Evolutionary conservation across 108 stramenopile species (phyloP), one percentile per base, ranked within the genome.

Genomic region (Skeletonema grethae): DNA sequence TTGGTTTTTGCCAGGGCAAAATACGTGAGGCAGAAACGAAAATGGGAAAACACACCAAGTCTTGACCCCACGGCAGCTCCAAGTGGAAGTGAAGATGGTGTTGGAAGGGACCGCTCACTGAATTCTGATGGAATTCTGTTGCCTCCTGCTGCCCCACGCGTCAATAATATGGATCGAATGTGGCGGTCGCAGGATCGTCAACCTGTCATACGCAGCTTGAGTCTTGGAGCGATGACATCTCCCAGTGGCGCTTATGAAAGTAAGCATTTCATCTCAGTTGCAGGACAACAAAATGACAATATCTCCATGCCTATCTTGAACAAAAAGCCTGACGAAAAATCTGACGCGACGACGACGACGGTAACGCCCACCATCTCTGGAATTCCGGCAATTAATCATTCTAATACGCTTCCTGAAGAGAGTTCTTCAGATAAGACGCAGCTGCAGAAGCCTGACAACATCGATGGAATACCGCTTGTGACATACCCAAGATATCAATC

Each of bases 401-500:
- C 73, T 2, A 3, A 38, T 20, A 67, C 71, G 29, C 39, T 63
- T 45, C 71, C 71, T 8, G 13, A 34, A 1, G 61, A 64, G 10
- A 56, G 38, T 24, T 16, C 58, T 30, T 36, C n/a, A 10, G 38
- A 72, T 25, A 61, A 72, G 0, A 38, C 67, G 7, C 46, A 60
- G 1, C 41, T 57, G 18, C 67, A 59, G 57, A 25, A 61, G 53
- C 46, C 67, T 32, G 78, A 73, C 34, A 73, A 75, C 35, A 67
- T 85, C 38, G 81, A 85, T 61, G 84, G 88, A 58, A 89, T 93
- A 69, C 94, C 94, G 0, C 72, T 93, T 46, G 84, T 93, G 59
- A 85, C 86, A 65, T 95, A 95, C 56, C 86, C 90, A 39, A 79
- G 95, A 25, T 95, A 91, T 64, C 79, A 61, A 20, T 91, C 92